phyloP scores from a whole-genome alignment of 345 rosid genomes.

The Rhizophora apiculata region DNA sequence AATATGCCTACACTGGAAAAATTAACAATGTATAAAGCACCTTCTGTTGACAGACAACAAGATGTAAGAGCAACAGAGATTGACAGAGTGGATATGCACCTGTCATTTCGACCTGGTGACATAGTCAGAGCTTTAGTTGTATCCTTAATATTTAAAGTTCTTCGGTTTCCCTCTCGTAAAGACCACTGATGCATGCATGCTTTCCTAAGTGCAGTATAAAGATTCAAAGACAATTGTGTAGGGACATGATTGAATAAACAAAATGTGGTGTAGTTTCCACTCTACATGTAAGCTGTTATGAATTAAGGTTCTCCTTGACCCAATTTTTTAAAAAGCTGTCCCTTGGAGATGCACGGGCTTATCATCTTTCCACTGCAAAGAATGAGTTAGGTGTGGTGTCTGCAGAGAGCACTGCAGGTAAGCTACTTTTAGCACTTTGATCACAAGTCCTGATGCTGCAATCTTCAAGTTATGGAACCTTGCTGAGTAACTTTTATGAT shows the following conservation, averaged over 20 bases:
- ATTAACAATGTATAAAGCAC: background rate
- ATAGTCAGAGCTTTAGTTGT: constrained; percentile 84
- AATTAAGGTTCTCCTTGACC: constrained; percentile 21
- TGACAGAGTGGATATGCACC: constrained; percentile 87
- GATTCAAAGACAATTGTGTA: background rate
- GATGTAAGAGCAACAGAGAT: constrained; percentile 94
- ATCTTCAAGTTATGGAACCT: too few relatives aligned
- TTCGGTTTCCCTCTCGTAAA: background rate
- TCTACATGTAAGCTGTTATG: background rate
- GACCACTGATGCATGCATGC: background rate
- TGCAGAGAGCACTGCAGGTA: constrained; percentile 85
- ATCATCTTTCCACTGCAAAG: constrained; percentile 83
- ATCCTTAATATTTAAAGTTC: constrained; percentile 46
- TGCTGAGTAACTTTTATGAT: too few relatives aligned
- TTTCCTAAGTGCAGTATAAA: background rate
- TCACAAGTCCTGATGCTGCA: too few relatives aligned
- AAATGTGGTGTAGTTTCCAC: too few relatives aligned
- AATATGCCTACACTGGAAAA: background rate
- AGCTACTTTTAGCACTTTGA: background rate
- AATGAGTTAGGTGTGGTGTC: constrained; percentile 91
- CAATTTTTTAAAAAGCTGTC: constrained; percentile 51
- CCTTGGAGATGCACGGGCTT: constrained; percentile 94
- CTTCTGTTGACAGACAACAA: constrained; percentile 59
- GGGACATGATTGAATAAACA: too few relatives aligned
- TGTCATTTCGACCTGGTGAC: constrained; percentile 80